Base-by-base conservation (phyloP, 768 basidiomycete genomes). In the Phlegmacium glaucopus region DNA sequence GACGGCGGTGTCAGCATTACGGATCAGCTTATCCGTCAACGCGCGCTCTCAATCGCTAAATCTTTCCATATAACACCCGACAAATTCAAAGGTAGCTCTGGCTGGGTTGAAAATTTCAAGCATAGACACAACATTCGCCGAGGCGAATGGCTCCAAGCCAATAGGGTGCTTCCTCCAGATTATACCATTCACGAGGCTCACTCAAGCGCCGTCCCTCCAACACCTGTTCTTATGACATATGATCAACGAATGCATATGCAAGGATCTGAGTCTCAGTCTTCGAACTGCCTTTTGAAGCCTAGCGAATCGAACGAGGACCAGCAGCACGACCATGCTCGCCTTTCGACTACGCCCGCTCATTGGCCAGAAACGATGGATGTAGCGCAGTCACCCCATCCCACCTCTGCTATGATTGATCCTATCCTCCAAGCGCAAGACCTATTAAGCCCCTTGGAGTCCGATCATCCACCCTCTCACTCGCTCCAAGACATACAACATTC, bases 41-140 rank as follows among this genome's bases (percentile, higher is more conserved):
- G 83, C 58, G 90, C 90, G 16, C 80, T 81, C 52, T 77, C 82
- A 52, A 75, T 87, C 51, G 88, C 85, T 1, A 66, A 72, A 36
- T 60, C 54, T 6, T 74, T 83, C 42, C 34, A 49, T 43, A 80
- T 86, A 50, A 61, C 74, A 39, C 42, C 50, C 4, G 59, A 60
- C 17, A 58, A 55, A 18, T 94, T 94, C 78, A 94, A 93, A 67
- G 91, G 88, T n/a, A 89, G 85, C 60, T 82, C 86, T 9, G 90
- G 90, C 4, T 94, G 92, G 92, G 77, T 94, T 45, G 90, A 94
- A 62, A 90, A 90, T 63, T 94, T 93, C 74, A 94, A 93, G 69
- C 77, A 80, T 56, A 83, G 92, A 28, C 79, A 87, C 53, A 81
- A 81, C 49, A 88, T 94, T 51, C 77, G 80, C 36, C 78, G 78